Evolutionary conservation across 1,284 basidiomycete species (phyloP).

Genomic region (Mycosarcoma mackinlayi): DNA sequence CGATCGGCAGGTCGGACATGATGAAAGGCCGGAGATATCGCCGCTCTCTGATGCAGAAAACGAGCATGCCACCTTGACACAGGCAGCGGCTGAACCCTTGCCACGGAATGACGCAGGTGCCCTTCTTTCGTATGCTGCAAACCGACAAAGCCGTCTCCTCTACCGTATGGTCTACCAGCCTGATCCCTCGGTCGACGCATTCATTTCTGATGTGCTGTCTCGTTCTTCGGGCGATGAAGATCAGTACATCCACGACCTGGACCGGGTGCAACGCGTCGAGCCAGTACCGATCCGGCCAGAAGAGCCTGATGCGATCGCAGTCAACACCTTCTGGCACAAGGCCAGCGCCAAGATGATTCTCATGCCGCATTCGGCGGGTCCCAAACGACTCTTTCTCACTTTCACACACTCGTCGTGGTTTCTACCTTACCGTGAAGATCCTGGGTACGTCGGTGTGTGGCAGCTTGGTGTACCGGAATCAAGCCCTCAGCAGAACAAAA

Average conservation of each 20-base stretch:
- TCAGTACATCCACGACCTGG: neutral
- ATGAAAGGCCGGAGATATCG: no score
- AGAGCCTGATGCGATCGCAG: neutral
- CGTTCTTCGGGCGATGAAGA: neutral
- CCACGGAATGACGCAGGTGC: no score
- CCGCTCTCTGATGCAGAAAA: no score
- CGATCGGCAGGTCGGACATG: no score
- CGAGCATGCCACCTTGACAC: no score
- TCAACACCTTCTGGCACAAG: constrained; percentile 8
- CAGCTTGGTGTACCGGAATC: neutral
- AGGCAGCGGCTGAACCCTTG: no score
- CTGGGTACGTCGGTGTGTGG: constrained; percentile 7
- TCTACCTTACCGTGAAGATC: neutral
- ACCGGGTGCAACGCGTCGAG: neutral
- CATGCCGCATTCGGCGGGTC: neutral
- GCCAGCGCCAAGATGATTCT: constrained; percentile 3
- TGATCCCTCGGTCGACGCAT: neutral
- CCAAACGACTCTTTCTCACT: neutral
- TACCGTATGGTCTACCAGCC: neutral
- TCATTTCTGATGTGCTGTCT: neutral
- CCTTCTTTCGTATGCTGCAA: no score
- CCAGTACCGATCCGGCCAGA: neutral
- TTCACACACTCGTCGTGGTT: neutral
- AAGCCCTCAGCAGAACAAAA: neutral
- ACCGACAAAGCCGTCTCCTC: no score